Conservation (phyloP, 1,284 basidiomycete species). For the Dichomitus squalens region DNA sequence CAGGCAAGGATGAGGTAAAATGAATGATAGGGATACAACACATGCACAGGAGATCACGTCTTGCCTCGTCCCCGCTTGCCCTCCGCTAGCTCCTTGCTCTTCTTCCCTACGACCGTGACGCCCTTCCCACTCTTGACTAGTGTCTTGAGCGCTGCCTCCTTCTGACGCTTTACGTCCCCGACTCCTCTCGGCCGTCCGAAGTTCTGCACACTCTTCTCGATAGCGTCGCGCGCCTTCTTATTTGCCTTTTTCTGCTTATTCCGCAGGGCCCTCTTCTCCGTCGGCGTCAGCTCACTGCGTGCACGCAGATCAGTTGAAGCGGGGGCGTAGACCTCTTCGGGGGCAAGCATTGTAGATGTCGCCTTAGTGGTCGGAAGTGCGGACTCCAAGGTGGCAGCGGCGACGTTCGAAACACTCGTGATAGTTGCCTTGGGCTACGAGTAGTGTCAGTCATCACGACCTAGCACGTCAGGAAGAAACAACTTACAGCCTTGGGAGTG, state of each 20-base stretch:
- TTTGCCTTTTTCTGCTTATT: conserved; percentile 77
- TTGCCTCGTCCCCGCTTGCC: conserved; percentile 37
- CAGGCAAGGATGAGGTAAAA: conserved; percentile 14
- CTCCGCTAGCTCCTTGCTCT: conserved; percentile 38
- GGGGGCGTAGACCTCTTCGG: conserved; percentile 87
- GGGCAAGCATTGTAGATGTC: conserved; percentile 83
- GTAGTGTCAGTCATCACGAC: conserved; percentile 15
- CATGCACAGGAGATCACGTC: conserved; percentile 16
- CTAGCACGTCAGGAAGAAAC: conserved; percentile 2
- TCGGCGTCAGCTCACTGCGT: conserved; percentile 83
- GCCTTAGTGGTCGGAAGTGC: conserved; percentile 86
- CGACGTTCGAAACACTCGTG: conserved; percentile 82
- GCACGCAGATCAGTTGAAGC: conserved; percentile 56
- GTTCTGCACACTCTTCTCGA: conserved; percentile 72
- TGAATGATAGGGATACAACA: conserved; percentile 3
- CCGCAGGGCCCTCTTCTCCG: conserved; percentile 77
- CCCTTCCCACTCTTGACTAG: conserved; percentile 86
- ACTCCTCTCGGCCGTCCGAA: conserved; percentile 52
- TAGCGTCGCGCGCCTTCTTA: conserved; percentile 69
- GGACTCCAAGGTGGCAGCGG: conserved; percentile 88
- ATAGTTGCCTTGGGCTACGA: conserved; percentile 87
- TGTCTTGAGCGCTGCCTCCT: conserved; percentile 77
- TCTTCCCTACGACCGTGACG: conserved; percentile 86
- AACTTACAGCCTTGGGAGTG: conserved; percentile 86
- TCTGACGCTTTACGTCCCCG: conserved; percentile 72